Conservation (phyloP, 768 basidiomycete species). For the Trametes coccinea region DNA sequence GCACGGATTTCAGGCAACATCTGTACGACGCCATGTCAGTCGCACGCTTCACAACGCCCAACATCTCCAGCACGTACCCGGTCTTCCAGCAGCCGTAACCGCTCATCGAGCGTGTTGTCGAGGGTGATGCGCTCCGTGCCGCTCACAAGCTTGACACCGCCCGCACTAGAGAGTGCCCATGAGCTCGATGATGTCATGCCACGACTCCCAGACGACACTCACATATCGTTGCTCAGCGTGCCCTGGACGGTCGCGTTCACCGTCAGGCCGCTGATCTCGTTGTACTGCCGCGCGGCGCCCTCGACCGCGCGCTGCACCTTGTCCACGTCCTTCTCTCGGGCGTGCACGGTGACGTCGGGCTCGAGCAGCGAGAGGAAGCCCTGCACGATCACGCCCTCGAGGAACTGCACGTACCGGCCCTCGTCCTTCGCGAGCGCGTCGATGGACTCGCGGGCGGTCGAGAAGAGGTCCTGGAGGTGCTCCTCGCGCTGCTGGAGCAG, state of each 20-base stretch:
- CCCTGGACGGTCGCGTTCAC: conserved; percentile 61
- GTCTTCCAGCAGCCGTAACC: conserved; percentile 86
- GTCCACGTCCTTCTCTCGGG: conserved; percentile 67
- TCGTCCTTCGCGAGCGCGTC: conserved; percentile 63
- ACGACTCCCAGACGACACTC: conserved; percentile 25
- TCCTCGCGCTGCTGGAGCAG: conserved; percentile 91
- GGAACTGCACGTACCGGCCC: conserved; percentile 74
- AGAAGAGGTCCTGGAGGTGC: conserved; percentile 86
- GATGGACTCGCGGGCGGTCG: conserved; percentile 63
- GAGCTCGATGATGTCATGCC: conserved; percentile 7
- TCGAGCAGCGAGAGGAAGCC: conserved; percentile 84
- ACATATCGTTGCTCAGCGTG: conserved; percentile 69
- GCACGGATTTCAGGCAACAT: conserved; percentile 95
- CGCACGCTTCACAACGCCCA: not conserved
- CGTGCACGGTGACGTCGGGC: conserved; percentile 61
- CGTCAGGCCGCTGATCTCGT: conserved; percentile 73
- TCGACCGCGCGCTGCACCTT: conserved; percentile 63
- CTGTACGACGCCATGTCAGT: conserved; percentile 39
- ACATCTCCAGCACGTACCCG: conserved; percentile 50
- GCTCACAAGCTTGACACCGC: conserved; percentile 78
- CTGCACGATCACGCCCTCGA: conserved; percentile 84
- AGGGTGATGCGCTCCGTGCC: conserved; percentile 79
- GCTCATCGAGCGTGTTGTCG: conserved; percentile 94
- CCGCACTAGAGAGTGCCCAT: conserved; percentile 54
- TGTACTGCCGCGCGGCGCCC: conserved; percentile 65